Conservation (phyloP, 2,329 filamentous ascomycete genomes). For the Cordyceps cicadae region DNA sequence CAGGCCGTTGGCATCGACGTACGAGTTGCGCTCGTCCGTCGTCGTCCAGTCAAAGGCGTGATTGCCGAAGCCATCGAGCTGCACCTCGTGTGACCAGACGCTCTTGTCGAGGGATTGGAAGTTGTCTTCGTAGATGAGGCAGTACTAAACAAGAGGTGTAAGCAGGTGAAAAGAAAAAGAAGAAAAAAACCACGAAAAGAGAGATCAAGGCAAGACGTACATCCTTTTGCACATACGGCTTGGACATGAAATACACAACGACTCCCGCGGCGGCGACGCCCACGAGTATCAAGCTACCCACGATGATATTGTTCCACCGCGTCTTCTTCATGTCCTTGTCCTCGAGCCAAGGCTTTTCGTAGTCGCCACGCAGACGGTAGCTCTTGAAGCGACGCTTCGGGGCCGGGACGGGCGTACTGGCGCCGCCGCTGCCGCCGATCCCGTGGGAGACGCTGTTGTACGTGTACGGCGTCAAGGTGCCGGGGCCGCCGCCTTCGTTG, state of each 20-base stretch:
- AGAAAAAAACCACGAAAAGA: too few species aligned
- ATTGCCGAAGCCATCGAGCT: constrained; percentile 36
- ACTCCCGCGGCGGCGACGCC: constrained; percentile 26
- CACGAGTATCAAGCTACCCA: constrained; percentile 23
- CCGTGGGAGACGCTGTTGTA: constrained; percentile 1
- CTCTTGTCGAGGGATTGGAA: constrained; percentile 36
- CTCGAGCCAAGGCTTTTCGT: constrained; percentile 32
- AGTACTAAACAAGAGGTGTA: constrained; percentile 29
- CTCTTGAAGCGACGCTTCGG: constrained; percentile 21
- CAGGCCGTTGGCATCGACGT: constrained; percentile 38
- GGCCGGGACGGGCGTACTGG: background rate
- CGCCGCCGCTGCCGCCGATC: background rate
- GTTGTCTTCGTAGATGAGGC: constrained; percentile 41
- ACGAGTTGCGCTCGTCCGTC: constrained; percentile 37
- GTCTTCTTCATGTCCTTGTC: constrained; percentile 26
- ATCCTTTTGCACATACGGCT: constrained; percentile 19
- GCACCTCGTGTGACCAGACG: constrained; percentile 42
- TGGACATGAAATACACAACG: constrained; percentile 24
- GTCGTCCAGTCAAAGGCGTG: constrained; percentile 49
- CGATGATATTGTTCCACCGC: constrained; percentile 28
- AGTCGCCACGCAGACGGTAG: constrained; percentile 25
- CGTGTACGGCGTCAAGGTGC: constrained; percentile 4
- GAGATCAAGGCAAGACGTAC: constrained; percentile 12
- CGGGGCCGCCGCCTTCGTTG: background rate
- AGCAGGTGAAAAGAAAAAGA: too few species aligned